phyloP scores from a whole-genome alignment of 768 basidiomycete species.

The Pleurotus tuoliensis region DNA sequence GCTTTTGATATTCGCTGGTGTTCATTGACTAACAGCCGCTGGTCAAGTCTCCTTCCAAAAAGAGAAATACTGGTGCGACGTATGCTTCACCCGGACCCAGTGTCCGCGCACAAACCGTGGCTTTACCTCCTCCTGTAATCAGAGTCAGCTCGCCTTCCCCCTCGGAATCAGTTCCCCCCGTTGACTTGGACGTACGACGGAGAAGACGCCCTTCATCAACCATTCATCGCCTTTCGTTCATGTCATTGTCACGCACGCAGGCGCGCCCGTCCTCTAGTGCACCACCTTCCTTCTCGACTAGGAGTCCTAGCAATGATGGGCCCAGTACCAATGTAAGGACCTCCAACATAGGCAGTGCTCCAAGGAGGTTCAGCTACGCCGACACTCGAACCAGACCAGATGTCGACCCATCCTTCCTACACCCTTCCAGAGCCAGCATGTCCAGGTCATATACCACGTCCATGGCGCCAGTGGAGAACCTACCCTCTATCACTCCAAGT shows the following conservation, averaged over 20 bases:
- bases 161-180: not conserved
- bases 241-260: not conserved
- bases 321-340: not conserved
- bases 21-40: too few relatives aligned
- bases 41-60: too few relatives aligned
- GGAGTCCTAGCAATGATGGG: not conserved
- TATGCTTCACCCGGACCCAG: not conserved
- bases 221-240: slow-evolving; percentile 2
- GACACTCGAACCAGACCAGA: not conserved
- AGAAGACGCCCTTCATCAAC: not conserved
- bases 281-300: not conserved
- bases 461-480: not conserved
- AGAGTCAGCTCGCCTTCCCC: not conserved
- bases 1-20: not conserved
- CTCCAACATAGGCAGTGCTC: not conserved
- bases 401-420: not conserved
- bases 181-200: not conserved
- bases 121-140: not conserved
- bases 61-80: not conserved
- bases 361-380: not conserved
- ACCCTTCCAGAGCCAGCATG: not conserved
- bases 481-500: not conserved
- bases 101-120: not conserved
- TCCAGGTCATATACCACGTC: not conserved
- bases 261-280: slow-evolving; percentile 8